A percentile compares a stretch with the other conserved stretches of the same genome.
Evolutionary conservation across 2,329 filamentous ascomycete genomes (phyloP).

Genomic region (Talaromyces sp.): DNA sequence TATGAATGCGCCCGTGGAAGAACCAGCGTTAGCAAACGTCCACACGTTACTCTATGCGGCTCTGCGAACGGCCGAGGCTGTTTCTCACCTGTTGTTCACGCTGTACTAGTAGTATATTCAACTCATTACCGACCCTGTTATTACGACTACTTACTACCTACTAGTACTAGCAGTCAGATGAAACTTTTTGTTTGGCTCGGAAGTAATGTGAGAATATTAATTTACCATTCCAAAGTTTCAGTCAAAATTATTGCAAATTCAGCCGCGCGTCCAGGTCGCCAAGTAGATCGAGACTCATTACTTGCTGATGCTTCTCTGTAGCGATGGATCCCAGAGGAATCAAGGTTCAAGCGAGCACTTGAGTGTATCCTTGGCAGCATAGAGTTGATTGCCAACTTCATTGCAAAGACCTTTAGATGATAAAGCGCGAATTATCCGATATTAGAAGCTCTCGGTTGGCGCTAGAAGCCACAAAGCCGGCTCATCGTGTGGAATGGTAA

Average conservation of each 20-base stretch:
- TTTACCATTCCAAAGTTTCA: constrained; percentile 12
- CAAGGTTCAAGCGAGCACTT: constrained; percentile 20
- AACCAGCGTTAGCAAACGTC: too few species aligned
- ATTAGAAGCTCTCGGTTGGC: not conserved
- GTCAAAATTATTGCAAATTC: constrained; percentile 3
- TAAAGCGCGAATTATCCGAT: constrained; percentile 22
- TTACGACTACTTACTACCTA: too few species aligned
- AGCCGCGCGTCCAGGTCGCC: not conserved
- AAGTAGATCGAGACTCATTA: not conserved
- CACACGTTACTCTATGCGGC: too few species aligned
- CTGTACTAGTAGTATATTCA: too few species aligned
- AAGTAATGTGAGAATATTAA: not conserved
- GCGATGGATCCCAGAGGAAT: constrained; percentile 19
- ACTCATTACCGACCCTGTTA: too few species aligned
- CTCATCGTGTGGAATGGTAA: too few species aligned
- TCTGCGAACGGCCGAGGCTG: too few species aligned
- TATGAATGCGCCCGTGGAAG: too few species aligned
- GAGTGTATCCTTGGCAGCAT: constrained; percentile 20
- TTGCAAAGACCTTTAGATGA: constrained; percentile 18
- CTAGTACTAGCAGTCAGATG: too few species aligned
- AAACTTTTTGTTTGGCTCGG: too few species aligned
- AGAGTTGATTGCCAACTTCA: constrained; percentile 19
- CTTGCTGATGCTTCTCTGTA: constrained; percentile 22
- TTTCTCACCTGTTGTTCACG: too few species aligned
- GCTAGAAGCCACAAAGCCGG: not conserved